These are phyloP conservation scores for Tardiomyces blankii DNA, from an alignment of 1,139 yeast genomes.

Conservation along the genomic window DNA sequence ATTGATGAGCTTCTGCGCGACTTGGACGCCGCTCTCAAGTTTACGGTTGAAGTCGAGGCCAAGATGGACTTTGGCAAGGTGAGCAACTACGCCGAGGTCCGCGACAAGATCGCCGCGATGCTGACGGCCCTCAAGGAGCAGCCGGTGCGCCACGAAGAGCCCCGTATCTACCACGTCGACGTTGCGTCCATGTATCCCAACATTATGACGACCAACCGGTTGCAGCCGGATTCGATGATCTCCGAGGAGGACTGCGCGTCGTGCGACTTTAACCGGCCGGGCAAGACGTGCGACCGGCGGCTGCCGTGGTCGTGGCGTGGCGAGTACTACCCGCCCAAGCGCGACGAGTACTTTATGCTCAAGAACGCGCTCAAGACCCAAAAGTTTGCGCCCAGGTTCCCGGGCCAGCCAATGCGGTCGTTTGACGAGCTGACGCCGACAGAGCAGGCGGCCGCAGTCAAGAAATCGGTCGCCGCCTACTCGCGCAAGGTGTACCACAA, in stretches of 20 bases:
- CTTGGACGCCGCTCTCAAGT: constrained; percentile 64
- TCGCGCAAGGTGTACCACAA: constrained; percentile 78
- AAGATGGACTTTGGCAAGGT: constrained; percentile 63
- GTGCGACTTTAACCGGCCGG: constrained; percentile 95
- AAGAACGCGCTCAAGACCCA: constrained; percentile 76
- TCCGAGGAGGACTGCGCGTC: constrained; percentile 93
- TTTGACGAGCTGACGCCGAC: constrained; percentile 67
- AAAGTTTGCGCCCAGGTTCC: constrained; percentile 30
- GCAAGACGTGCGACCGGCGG: constrained; percentile 83
- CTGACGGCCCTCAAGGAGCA: constrained; percentile 47
- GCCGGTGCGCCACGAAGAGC: constrained; percentile 63
- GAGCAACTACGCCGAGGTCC: constrained; percentile 66
- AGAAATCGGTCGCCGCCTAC: constrained; percentile 74
- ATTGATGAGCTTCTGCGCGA: constrained; percentile 70
- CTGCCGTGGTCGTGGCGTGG: constrained; percentile 99
- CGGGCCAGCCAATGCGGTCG: constrained; percentile 1
- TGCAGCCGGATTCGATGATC: constrained; percentile 98
- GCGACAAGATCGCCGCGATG: constrained; percentile 42
- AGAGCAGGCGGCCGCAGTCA: constrained; percentile 69
- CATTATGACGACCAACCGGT: constrained; percentile 93
- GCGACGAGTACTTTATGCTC: constrained; percentile 86
- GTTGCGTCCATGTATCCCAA: constrained; percentile 99
- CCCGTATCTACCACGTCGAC: constrained; percentile 92
- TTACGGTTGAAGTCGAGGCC: constrained; percentile 79
- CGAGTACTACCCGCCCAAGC: constrained; percentile 83